Conservation (phyloP, 805 yeast species). For the Grigorovia transvaalensis region DNA sequence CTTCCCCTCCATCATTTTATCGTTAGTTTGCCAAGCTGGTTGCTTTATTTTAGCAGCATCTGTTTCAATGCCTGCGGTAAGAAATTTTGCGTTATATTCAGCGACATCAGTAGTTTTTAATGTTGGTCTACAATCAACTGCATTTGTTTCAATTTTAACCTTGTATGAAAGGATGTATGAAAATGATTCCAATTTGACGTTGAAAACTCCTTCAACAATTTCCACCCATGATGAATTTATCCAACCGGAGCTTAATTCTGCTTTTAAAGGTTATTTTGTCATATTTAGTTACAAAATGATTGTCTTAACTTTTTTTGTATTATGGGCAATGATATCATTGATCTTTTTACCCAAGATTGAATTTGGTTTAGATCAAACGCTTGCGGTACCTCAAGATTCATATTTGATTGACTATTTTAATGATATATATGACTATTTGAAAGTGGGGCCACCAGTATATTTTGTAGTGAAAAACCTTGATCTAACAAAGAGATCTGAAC, state of each 20-base stretch:
- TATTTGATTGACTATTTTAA: conserved; percentile 73
- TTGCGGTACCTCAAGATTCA: conserved; percentile 78
- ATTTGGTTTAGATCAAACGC: conserved; percentile 80
- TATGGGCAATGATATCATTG: conserved; percentile 60
- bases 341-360: conserved; percentile 57
- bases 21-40: conserved; percentile 66
- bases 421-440: conserved; percentile 60
- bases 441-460: conserved; percentile 87
- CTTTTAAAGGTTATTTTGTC: conserved; percentile 41
- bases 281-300: conserved; percentile 41
- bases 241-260: background rate
- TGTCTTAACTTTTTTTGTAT: conserved; percentile 44
- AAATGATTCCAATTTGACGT: background rate
- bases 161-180: conserved; percentile 14
- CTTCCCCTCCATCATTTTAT: conserved; percentile 79
- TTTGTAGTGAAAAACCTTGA: conserved; percentile 67
- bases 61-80: conserved; percentile 93
- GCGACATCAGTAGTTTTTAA: conserved; percentile 78
- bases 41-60: conserved; percentile 70
- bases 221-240: no score
- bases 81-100: conserved; percentile 84
- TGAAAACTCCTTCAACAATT: background rate
- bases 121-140: conserved; percentile 68
- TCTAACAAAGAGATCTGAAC: conserved; percentile 49
- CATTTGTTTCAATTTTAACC: conserved; percentile 62